phyloP scores from a whole-genome alignment of 768 basidiomycete genomes.

The Amanita molliuscula region DNA sequence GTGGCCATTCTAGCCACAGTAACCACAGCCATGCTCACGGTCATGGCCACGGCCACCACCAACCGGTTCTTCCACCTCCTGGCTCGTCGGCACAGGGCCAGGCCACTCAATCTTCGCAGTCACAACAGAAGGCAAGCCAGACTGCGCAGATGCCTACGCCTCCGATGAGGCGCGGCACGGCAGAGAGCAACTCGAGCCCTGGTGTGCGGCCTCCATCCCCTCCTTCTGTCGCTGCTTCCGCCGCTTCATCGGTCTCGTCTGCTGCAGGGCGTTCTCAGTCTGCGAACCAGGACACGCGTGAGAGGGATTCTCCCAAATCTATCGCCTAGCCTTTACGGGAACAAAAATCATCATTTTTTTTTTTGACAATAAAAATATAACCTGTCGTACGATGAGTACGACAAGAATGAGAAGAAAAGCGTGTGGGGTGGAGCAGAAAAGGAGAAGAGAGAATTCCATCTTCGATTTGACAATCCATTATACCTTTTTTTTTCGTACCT shows the following conservation, averaged over 20 bases:
- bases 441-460: too few relatives aligned
- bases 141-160: not conserved
- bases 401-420: too few relatives aligned
- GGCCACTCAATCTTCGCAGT: not conserved
- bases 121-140: not conserved
- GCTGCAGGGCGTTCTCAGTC: not conserved
- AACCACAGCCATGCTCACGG: not conserved
- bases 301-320: constrained; percentile 5
- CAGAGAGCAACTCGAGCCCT: not conserved
- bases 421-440: too few relatives aligned
- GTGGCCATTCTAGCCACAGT: not conserved
- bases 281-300: not conserved
- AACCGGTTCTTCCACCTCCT: not conserved
- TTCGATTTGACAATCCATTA: too few relatives aligned
- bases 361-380: too few relatives aligned
- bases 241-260: too few relatives aligned
- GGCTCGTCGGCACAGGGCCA: not conserved
- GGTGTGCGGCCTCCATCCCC: not conserved
- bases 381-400: too few relatives aligned
- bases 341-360: too few relatives aligned
- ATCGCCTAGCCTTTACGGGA: not conserved
- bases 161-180: not conserved
- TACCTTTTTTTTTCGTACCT: too few relatives aligned
- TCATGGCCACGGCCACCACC: not conserved
- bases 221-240: not conserved